phyloP scores from a whole-genome alignment of 2,329 filamentous ascomycete genomes.

The Xylariaceae sp. region DNA sequence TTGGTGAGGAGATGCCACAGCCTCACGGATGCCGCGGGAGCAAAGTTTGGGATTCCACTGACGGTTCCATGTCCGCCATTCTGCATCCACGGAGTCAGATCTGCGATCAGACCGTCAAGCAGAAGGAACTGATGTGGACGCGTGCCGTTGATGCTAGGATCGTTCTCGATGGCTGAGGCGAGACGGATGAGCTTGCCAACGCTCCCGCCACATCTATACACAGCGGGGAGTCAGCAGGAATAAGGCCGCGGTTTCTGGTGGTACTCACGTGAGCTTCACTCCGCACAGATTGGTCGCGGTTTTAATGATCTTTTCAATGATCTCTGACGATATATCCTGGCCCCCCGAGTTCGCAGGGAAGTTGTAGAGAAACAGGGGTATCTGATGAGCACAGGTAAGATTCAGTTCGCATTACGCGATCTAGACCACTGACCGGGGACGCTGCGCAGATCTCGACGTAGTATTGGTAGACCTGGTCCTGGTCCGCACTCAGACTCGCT shows the following conservation, averaged over 20 bases:
- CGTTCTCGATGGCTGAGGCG: conserved; percentile 7
- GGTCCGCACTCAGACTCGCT: conserved; percentile 17
- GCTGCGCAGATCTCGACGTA: conserved; percentile 19
- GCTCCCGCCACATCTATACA: conserved; percentile 19
- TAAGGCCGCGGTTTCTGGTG: background rate
- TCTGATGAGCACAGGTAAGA: conserved; percentile 5
- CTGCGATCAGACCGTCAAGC: conserved; percentile 20
- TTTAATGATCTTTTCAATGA: conserved; percentile 14
- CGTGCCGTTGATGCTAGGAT: conserved; percentile 8
- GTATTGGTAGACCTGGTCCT: conserved; percentile 19
- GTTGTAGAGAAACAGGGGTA: conserved; percentile 19
- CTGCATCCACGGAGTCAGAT: conserved; percentile 21
- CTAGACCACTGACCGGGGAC: conserved; percentile 16
- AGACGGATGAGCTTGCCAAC: conserved; percentile 19
- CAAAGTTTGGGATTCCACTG: conserved; percentile 22
- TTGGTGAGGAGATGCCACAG: conserved; percentile 17
- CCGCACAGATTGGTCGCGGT: conserved; percentile 17
- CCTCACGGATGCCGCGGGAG: conserved; percentile 17
- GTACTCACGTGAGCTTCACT: conserved; percentile 18
- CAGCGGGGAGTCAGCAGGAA: background rate
- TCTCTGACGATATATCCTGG: conserved; percentile 19
- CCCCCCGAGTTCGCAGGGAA: conserved; percentile 20
- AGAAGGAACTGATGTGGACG: conserved; percentile 18
- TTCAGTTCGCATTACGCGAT: background rate
- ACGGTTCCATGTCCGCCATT: conserved; percentile 21